phyloP scores from a whole-genome alignment of 495 filamentous ascomycete genomes.

The Durotheca rogersii region DNA sequence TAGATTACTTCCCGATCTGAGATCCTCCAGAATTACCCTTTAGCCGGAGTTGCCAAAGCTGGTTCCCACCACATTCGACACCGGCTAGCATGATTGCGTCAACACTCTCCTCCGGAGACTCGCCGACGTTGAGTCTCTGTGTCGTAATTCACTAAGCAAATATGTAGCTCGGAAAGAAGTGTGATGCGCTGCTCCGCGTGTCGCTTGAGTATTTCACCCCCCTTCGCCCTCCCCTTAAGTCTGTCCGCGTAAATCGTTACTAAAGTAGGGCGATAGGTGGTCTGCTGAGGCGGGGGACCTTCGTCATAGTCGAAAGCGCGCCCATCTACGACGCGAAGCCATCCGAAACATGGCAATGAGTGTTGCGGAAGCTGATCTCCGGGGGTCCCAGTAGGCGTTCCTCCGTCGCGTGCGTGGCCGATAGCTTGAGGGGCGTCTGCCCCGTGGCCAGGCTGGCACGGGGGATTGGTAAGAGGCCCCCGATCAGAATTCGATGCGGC shows the following conservation, averaged over 20 bases:
- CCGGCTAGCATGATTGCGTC: conserved; percentile 22
- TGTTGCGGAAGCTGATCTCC: conserved; percentile 18
- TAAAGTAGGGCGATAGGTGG: conserved; percentile 19
- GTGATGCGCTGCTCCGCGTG: conserved; percentile 5
- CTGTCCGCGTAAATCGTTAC: conserved; percentile 8
- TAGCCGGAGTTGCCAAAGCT: conserved; percentile 29
- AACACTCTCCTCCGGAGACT: conserved; percentile 14
- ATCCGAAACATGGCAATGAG: neutral
- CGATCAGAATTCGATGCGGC: too few relatives aligned
- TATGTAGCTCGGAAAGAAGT: conserved; percentile 3
- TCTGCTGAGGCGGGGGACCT: conserved; percentile 2
- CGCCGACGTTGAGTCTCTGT: conserved; percentile 1
- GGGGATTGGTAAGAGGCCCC: too few relatives aligned
- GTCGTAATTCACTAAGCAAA: conserved; percentile 3
- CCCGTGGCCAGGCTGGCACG: too few relatives aligned
- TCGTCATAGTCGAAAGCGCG: conserved; percentile 1
- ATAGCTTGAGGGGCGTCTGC: too few relatives aligned
- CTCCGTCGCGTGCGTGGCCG: neutral
- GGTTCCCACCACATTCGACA: conserved; percentile 25
- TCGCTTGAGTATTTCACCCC: too few relatives aligned
- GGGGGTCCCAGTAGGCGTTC: neutral
- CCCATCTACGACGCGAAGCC: neutral
- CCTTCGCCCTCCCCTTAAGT: neutral
- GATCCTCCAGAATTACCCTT: conserved; percentile 14
- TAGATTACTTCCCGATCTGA: too few relatives aligned